Conservation (phyloP, 305 asterid genomes). For the Salvia sclarea region DNA sequence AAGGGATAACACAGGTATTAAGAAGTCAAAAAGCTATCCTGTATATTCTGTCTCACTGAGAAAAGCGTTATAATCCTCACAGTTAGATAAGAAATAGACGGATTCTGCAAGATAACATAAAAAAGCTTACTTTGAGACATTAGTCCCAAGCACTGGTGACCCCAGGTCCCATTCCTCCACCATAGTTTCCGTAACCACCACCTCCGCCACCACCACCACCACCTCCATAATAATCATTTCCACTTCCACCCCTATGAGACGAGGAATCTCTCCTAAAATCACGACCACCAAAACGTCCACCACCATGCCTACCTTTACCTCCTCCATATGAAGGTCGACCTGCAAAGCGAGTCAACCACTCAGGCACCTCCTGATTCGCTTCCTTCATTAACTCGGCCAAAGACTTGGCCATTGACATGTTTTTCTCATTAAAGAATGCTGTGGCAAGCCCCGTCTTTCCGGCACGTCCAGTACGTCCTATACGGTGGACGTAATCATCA, state of each 20-base stretch:
- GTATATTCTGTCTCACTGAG: conserved; percentile 24
- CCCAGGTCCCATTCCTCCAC: conserved; percentile 50
- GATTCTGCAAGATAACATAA: conserved; percentile 28
- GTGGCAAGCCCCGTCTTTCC: conserved; percentile 71
- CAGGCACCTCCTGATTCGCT: conserved; percentile 72
- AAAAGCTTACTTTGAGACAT: conserved; percentile 15
- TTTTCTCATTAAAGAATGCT: conserved; percentile 62
- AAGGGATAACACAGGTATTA: conserved; percentile 21
- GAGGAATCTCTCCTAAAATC: conserved; percentile 59
- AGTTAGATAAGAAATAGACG: conserved; percentile 28
- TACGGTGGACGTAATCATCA: conserved; percentile 69
- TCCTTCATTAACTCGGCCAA: conserved; percentile 62
- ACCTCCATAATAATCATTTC: conserved; percentile 37
- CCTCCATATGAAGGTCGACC: conserved; percentile 53
- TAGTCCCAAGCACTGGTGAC: conserved; percentile 68
- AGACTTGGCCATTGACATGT: conserved; percentile 49
- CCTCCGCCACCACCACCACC: conserved; percentile 37
- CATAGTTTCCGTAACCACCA: conserved; percentile 40
- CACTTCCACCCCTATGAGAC: conserved; percentile 36
- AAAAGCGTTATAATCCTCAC: conserved; percentile 23
- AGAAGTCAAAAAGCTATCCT: conserved; percentile 22
- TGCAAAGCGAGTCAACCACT: conserved; percentile 60
- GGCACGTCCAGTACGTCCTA: conserved; percentile 77
- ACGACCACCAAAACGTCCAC: conserved; percentile 68
- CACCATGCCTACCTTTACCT: conserved; percentile 62